phyloP scores from a whole-genome alignment of 352 stramenopile species.

The Pelagophyceae sp. region DNA sequence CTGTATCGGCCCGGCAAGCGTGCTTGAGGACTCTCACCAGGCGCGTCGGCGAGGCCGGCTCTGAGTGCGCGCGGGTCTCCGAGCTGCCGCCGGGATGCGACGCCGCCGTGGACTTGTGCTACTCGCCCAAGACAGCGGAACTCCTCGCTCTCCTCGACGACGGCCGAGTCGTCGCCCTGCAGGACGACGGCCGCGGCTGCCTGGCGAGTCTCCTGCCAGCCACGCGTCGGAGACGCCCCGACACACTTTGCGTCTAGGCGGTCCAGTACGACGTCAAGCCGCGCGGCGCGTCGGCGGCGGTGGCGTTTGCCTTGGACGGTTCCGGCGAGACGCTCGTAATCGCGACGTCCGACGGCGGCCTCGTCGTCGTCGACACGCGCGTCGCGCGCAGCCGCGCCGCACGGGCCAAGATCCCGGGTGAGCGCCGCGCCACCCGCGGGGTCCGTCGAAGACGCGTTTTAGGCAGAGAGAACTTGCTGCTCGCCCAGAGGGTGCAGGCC shows the following conservation, averaged over 20 bases:
- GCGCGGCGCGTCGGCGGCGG: not conserved
- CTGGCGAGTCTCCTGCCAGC: not conserved
- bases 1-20: too few species aligned
- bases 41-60: too few species aligned
- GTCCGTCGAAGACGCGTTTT: too few species aligned
- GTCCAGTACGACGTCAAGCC: not conserved
- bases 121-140: not conserved
- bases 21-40: too few species aligned
- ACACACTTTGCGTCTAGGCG: too few species aligned
- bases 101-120: not conserved
- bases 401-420: not conserved
- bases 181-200: not conserved
- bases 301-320: not conserved
- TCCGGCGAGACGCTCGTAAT: not conserved
- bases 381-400: not conserved
- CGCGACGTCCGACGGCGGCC: slow-evolving; percentile 10
- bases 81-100: not conserved
- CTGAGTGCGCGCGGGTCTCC: not conserved
- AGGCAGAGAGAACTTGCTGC: not conserved
- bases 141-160: slow-evolving; percentile 10
- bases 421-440: not conserved
- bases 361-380: not conserved
- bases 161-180: not conserved
- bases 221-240: not conserved
- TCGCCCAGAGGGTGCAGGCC: not conserved